Conservation (phyloP, 805 yeast species). For the Starmerella tilneyi region DNA sequence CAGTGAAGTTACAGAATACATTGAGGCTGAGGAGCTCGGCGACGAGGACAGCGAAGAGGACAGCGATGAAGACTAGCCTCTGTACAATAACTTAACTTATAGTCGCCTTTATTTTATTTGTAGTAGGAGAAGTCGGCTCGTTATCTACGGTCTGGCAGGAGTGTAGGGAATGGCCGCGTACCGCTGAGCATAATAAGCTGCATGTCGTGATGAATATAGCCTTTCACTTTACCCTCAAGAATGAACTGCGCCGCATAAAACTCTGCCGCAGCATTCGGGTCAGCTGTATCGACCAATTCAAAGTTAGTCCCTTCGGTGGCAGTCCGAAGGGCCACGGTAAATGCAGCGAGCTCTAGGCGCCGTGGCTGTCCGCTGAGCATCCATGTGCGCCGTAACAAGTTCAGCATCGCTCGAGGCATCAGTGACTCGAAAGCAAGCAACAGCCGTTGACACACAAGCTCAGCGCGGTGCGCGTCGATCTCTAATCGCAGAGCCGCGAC, state of each 20-base stretch:
- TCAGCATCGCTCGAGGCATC: constrained; percentile 12
- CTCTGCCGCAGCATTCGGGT: constrained; percentile 16
- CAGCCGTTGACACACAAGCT: constrained; percentile 17
- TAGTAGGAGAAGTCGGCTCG: too few species aligned
- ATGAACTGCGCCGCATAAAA: constrained; percentile 21
- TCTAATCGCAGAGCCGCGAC: neutral
- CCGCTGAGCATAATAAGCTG: constrained; percentile 22
- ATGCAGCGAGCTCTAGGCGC: constrained; percentile 13
- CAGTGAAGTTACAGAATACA: constrained; percentile 76
- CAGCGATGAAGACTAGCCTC: neutral
- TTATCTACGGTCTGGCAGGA: neutral
- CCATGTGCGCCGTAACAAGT: constrained; percentile 20
- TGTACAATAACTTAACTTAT: neutral
- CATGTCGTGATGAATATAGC: constrained; percentile 22
- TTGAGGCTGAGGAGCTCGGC: constrained; percentile 30
- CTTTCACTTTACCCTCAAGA: constrained; percentile 22
- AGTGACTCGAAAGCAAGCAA: constrained; percentile 18
- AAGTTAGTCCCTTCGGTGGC: too few species aligned
- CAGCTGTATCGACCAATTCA: neutral
- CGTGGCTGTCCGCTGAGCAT: constrained; percentile 12
- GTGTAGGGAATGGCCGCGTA: constrained; percentile 22
- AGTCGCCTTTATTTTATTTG: too few species aligned
- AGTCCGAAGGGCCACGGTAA: constrained; percentile 11
- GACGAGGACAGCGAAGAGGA: constrained; percentile 14
- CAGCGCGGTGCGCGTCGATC: constrained; percentile 7